These are phyloP conservation scores for Pholiota adiposa DNA, from an alignment of 1,284 basidiomycete species.

Conservation along the genomic window DNA sequence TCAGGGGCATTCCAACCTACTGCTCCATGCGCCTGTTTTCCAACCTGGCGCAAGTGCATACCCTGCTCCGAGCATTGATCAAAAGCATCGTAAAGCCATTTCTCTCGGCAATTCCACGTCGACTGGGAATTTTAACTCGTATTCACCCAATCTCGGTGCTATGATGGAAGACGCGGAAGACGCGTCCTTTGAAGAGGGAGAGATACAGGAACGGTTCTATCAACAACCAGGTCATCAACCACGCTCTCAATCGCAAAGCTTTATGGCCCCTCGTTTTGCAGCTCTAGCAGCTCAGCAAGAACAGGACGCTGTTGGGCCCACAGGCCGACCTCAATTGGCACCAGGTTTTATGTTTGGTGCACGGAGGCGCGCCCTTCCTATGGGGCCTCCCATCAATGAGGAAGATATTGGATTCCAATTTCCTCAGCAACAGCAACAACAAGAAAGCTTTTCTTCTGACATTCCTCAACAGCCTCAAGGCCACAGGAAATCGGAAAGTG, in stretches of 20 bases:
- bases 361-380: constrained; percentile 59
- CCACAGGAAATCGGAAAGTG: constrained; percentile 65
- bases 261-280: constrained; percentile 86
- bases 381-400: constrained; percentile 78
- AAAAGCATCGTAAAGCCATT: constrained; percentile 78
- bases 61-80: constrained; percentile 53
- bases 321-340: constrained; percentile 87
- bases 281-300: constrained; percentile 83
- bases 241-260: constrained; percentile 78
- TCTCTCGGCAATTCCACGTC: constrained; percentile 67
- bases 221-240: constrained; percentile 56
- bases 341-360: constrained; percentile 89
- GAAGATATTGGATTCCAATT: constrained; percentile 83
- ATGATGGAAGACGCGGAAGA: constrained; percentile 84
- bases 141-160: constrained; percentile 76
- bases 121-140: constrained; percentile 66
- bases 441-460: constrained; percentile 40
- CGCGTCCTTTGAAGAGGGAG: constrained; percentile 72
- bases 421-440: constrained; percentile 44
- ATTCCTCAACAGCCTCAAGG: constrained; percentile 42
- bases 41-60: constrained; percentile 67
- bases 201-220: constrained; percentile 65
- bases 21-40: constrained; percentile 70
- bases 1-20: constrained; percentile 49
- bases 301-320: constrained; percentile 71